Base-by-base conservation (phyloP, 768 basidiomycete species). In the Leccinum obscurum region DNA sequence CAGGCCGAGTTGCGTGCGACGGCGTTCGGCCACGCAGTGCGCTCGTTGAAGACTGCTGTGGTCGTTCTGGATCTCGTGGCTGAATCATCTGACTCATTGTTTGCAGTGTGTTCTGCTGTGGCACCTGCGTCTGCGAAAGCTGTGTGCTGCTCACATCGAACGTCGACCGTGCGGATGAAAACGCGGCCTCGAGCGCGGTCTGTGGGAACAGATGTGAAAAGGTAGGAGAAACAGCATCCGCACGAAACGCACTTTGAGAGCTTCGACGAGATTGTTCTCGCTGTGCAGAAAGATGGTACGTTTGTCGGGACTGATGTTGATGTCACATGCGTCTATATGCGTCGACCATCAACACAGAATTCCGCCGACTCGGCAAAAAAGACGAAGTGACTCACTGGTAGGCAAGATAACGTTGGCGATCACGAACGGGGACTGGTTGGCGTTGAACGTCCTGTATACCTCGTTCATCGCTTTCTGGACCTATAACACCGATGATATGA, bases 241-340 rank as follows among this genome's bases (percentile, higher is more conserved):
- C 6, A 24, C 1, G 14, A 20, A 35, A 57, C 70, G 14, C 56
- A 93, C 93, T 78, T 92, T 95, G 44, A 98, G 80, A 0, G 87
- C 85, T 3, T 83, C 75, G 1, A 98, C 80, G 17, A 99, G 75
- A 61, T 89, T 89, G 11, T 79, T 80, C 72, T 99, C 96, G 70
- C 88, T 88, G 66, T 98, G 94, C 11, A 99, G 68, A 54, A 97
- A 87, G 39, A 98, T 90, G 0, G 93, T 95, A n/a, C 96, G 83
- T 70, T 98, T 99, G 77, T 98, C 97, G 0, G 97, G 96, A 62
- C 88, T 92, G 60, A 98, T 91, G 62, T 99, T 99, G 68, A 99
- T 86, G 69, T 99, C 97, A 67, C 86, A 92, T 0, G 85, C 78
- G 58, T 87, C 93, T 95, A 62, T 24, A 17, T 14, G 46, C 30